Conservation (phyloP, 2,329 filamentous ascomycete genomes). For the Thielaviopsis cerberus region DNA sequence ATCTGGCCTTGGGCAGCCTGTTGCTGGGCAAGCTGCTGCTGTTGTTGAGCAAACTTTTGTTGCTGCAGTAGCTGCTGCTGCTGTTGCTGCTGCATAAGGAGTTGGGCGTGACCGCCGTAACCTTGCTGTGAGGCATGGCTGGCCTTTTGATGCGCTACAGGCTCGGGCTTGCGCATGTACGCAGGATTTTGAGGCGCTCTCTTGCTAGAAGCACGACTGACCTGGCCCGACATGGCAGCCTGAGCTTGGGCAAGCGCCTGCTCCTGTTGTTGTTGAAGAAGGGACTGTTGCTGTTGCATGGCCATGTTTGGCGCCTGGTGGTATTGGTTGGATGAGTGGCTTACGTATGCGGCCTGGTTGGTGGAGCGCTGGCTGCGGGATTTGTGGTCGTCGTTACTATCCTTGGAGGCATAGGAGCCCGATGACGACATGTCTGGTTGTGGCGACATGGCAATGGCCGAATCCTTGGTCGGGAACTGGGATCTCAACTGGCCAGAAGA, state of each 20-base stretch:
- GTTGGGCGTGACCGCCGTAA: background rate
- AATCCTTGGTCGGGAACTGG: slow-evolving; percentile 41
- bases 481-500: slow-evolving; percentile 30
- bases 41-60: slow-evolving; percentile 13
- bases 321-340: slow-evolving; percentile 8
- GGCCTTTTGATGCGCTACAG: slow-evolving; percentile 1
- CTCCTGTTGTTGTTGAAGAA: slow-evolving; percentile 68
- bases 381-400: slow-evolving; percentile 42
- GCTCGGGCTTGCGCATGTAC: slow-evolving; percentile 19
- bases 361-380: slow-evolving; percentile 46
- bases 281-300: slow-evolving; percentile 36
- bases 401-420: slow-evolving; percentile 31
- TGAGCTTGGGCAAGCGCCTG: slow-evolving; percentile 66
- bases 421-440: slow-evolving; percentile 35
- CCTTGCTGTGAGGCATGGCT: slow-evolving; percentile 6
- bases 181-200: slow-evolving; percentile 35
- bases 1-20: slow-evolving; percentile 19
- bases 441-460: slow-evolving; percentile 42
- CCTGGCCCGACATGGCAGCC: slow-evolving; percentile 52
- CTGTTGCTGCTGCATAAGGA: slow-evolving; percentile 6
- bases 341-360: slow-evolving; percentile 28
- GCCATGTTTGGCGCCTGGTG: slow-evolving; percentile 25
- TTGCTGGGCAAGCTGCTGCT: slow-evolving; percentile 12
- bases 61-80: slow-evolving; percentile 13
- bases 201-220: slow-evolving; percentile 59